Base-by-base conservation (phyloP, 257 asterid genomes). In the Craterostigma plantagineum region DNA sequence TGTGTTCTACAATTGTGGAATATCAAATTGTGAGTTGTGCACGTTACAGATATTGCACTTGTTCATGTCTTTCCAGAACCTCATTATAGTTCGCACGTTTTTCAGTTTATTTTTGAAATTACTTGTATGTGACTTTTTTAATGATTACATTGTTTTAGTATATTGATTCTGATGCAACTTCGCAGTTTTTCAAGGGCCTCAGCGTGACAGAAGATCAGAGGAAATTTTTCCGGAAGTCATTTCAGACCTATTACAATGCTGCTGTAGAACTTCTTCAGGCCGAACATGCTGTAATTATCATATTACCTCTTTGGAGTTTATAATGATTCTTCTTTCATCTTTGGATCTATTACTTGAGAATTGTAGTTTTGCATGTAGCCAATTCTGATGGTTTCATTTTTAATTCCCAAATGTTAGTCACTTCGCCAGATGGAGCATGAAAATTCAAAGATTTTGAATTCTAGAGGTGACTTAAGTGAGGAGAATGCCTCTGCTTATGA, bases 361-460 rank as follows among this genome's bases (percentile, higher is more conserved):
- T 23, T 23, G 30, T 23, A n/a, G n/a, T n/a, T 23, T 23, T 23
- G 30, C 30, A 23, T 2, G 6, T 23, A 23, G 6, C 30, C 30
- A 23, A 6, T 23, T 23, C 13, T 43, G 7, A 18, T 37, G 33
- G 27, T 18, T 37, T 42, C 18, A 16, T 48, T 40, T 46, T 47
- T n/a, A 40, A 42, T 52, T 48, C 52, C n/a, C 46, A 10, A 36
- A 45, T 49, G 53, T 59, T 37, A 90, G 96, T 75, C 87, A 27
- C 96, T 90, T 68, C 87, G 91, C 63, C 94, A 79, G 69, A 73
- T 90, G 91, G 99, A 90, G 79, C 90, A 72, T 53, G 99, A 90
- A 63, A 90, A 90, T 64, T 81, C 84, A 3, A 90, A 90, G 82
- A 75, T 70, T 58, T 57, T 90, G 70, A 80, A 86, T 67, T 92